Percentiles rank a stretch among this genome's conserved stretches.
phyloP scores from a whole-genome alignment of 176 grass and related monocot genomes.

The Raddia distichophylla region DNA sequence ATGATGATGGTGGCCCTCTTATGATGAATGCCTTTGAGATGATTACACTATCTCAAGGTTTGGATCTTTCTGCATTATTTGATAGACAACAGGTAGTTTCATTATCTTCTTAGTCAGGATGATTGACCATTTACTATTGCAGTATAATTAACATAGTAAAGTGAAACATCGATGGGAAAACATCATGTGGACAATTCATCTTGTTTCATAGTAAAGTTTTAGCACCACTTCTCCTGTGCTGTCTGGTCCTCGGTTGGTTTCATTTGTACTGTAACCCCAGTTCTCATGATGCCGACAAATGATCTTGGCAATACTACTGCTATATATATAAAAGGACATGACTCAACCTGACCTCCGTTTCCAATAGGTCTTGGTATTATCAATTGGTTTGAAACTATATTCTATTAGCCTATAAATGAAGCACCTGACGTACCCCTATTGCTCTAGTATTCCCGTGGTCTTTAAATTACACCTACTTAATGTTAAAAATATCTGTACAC shows the following conservation, averaged over 20 bases:
- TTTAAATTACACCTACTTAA: background rate
- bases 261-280: background rate
- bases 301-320: background rate
- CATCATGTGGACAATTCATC: background rate
- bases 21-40: constrained; percentile 99
- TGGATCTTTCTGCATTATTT: constrained; percentile 93
- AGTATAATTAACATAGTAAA: constrained; percentile 9
- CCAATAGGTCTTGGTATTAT: background rate
- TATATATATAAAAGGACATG: background rate
- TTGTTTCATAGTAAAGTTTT: constrained; percentile 16
- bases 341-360: background rate
- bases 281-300: background rate
- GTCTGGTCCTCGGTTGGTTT: constrained; percentile 3
- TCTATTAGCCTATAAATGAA: background rate
- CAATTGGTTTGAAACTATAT: background rate
- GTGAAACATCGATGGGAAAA: background rate
- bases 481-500: background rate
- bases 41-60: constrained; percentile 95
- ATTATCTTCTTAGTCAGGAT: constrained; percentile 15
- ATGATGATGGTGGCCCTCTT: constrained; percentile 67
- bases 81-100: constrained; percentile 86
- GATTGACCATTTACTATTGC: constrained; percentile 3
- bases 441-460: background rate
- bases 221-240: background rate
- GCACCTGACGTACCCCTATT: background rate